phyloP scores from a whole-genome alignment of 257 asterid genomes.

The Capsicum pubescens region DNA sequence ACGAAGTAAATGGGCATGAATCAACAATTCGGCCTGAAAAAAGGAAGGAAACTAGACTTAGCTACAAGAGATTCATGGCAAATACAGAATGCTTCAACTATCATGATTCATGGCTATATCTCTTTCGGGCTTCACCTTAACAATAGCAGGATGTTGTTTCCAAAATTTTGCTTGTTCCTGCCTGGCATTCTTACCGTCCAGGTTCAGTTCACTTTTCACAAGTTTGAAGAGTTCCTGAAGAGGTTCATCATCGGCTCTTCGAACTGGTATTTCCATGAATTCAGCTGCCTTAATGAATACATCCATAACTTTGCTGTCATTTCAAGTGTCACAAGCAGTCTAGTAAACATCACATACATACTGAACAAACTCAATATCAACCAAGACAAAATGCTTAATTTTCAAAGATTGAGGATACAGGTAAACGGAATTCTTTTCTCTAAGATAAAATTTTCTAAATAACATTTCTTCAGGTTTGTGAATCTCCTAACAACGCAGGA shows the following conservation, averaged over 20 bases:
- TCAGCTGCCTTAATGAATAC: slow-evolving; percentile 86
- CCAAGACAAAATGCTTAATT: background rate
- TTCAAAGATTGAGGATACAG: slow-evolving; percentile 10
- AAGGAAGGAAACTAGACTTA: slow-evolving; percentile 28
- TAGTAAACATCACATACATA: background rate
- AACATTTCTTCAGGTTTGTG: no score
- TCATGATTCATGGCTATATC: background rate
- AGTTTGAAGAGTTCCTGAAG: slow-evolving; percentile 76
- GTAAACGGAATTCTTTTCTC: background rate
- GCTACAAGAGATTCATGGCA: slow-evolving; percentile 25
- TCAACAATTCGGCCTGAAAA: slow-evolving; percentile 76
- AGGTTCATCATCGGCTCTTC: slow-evolving; percentile 85
- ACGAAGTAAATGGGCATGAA: slow-evolving; percentile 81
- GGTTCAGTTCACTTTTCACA: slow-evolving; percentile 73
- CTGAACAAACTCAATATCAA: background rate
- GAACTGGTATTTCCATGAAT: slow-evolving; percentile 78
- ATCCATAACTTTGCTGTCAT: slow-evolving; percentile 86
- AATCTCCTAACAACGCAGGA: no score
- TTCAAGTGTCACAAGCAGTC: slow-evolving; percentile 32
- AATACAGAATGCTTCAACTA: slow-evolving; percentile 14
- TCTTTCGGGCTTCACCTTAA: slow-evolving; percentile 60
- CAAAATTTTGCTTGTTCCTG: slow-evolving; percentile 92
- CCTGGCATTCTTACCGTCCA: slow-evolving; percentile 74
- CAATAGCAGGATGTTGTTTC: slow-evolving; percentile 84
- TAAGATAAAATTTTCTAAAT: no score